Conservation (phyloP, 2,329 filamentous ascomycete genomes). For the Calonectria hawksworthii region DNA sequence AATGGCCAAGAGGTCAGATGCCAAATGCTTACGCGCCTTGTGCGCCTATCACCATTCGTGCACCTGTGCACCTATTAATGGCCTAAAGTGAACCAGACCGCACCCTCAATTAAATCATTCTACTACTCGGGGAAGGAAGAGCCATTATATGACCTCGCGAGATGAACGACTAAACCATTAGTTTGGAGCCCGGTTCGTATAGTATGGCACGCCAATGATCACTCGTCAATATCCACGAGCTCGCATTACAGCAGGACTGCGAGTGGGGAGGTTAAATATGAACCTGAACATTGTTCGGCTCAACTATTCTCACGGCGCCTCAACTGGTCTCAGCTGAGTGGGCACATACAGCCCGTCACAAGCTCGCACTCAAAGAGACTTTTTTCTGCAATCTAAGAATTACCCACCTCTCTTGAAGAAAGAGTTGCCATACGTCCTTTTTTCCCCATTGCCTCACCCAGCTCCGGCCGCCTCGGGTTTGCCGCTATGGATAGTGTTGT, state of each 20-base stretch:
- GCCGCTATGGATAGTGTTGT: not conserved
- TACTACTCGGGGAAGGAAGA: not conserved
- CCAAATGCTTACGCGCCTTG: not conserved
- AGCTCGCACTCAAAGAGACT: constrained; percentile 1
- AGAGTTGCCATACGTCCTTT: not conserved
- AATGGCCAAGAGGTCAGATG: not conserved
- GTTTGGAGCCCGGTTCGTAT: not conserved
- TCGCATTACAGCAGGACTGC: not conserved
- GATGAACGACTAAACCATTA: not conserved
- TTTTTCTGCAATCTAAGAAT: not conserved
- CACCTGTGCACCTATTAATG: not conserved
- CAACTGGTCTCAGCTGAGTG: constrained; percentile 25
- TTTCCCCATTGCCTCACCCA: not conserved
- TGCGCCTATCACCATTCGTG: not conserved
- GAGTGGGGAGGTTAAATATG: not conserved
- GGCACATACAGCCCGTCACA: not conserved
- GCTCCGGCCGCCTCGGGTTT: not conserved
- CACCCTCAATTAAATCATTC: not conserved
- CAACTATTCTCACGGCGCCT: constrained; percentile 8
- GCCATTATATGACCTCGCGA: constrained; percentile 17
- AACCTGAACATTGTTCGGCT: constrained; percentile 9
- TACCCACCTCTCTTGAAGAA: not conserved
- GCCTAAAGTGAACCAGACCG: not conserved
- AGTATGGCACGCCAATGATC: not conserved
- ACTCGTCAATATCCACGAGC: not conserved